Evolutionary conservation across 176 grass and related monocot species (phyloP).

Genomic region (Rhynchospora pubera): DNA sequence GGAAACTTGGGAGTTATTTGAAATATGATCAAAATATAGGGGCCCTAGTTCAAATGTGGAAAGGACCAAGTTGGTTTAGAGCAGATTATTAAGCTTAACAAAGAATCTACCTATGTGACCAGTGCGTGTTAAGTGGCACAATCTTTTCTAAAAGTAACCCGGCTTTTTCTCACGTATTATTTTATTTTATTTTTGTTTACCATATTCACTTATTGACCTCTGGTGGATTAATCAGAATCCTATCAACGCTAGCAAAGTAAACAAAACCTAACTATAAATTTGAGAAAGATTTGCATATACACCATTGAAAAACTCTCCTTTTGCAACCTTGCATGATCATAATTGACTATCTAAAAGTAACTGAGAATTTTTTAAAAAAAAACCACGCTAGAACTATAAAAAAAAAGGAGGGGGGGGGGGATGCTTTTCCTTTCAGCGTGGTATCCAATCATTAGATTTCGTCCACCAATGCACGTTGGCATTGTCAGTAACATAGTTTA

Average conservation of each 20-base stretch:
- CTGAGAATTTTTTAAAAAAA: background rate
- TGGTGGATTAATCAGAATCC: constrained; percentile 13
- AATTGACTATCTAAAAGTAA: background rate
- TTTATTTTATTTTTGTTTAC: background rate
- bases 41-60: too few species aligned
- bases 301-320: background rate
- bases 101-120: background rate
- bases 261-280: background rate
- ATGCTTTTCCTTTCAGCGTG: too few species aligned
- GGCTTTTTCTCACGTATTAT: constrained; percentile 2
- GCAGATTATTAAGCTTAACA: too few species aligned
- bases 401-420: too few species aligned
- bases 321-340: background rate
- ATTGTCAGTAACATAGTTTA: too few species aligned
- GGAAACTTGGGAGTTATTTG: too few species aligned
- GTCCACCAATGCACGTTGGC: too few species aligned
- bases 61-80: too few species aligned
- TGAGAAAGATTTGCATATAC: background rate
- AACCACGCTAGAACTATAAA: background rate
- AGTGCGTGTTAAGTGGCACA: background rate
- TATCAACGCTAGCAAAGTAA: background rate
- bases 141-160: background rate
- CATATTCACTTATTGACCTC: background rate
- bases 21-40: too few species aligned
- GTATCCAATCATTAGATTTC: too few species aligned